Evolutionary conservation across 306 rosid species (phyloP), one percentile per base, ranked within the genome.

Genomic region (Dalbergia oliveri): DNA sequence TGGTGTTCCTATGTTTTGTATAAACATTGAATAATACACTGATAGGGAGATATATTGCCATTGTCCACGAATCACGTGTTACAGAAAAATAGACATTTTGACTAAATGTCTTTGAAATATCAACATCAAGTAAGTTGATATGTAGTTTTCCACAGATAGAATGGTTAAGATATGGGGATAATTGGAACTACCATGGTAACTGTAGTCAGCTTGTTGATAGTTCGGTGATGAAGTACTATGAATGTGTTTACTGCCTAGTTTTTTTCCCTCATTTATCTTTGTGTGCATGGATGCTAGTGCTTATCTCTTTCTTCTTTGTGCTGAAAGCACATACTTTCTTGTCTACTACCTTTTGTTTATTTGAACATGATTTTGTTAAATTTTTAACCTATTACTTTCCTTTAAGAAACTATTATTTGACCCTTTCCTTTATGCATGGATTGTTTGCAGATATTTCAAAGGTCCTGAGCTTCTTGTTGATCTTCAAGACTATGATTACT

Each of bases 391-490:
- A 5, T 51, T 31, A 70, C 72, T 76, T 76, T 8, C 64, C 21
- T 51, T 49, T 5, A 6, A 65, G 14, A 76, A 76, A 51, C 73
- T 64, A 8, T 37, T 76, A 18, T 35, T 34, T 76, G 39, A 62
- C 50, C 21, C 70, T 75, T 45, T 12, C 45, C 61, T n/a, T 75
- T 49, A 35, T 34, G 6, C 60, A 14, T 81, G 7, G 18, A 65
- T 78, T 41, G 12, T 73, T 76, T 86, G 85, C 88, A 94, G 98
- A 85, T 94, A 94, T 87, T 94, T 90, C 82, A 94, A 94, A 88
- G 98, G 98, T 56, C 98, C 98, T 5, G 98, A 94, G 84, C 97
- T 94, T 86, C 98, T 94, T 85, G 94, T 94, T 79, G 97, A 94
- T 90, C 91, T 94, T 83, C 97, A 94, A 88, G 98, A 94, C 88